phyloP scores from a whole-genome alignment of 202 grass and related monocot species.

The Carex sylvatica region DNA sequence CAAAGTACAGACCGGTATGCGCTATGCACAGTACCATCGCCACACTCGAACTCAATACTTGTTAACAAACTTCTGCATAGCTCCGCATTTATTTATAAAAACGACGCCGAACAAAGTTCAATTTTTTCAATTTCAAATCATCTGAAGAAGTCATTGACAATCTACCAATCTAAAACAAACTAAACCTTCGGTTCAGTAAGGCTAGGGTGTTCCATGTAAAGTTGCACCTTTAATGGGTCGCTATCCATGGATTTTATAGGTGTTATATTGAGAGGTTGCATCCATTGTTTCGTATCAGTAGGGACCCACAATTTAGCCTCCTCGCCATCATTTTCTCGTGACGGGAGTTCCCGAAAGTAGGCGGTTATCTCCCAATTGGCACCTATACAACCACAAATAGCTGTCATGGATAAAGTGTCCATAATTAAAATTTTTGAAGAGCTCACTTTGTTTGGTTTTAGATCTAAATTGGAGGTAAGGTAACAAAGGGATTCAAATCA shows the following conservation, averaged over 20 bases:
- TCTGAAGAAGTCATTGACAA: not conserved
- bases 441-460: not conserved
- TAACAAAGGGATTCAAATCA: not conserved
- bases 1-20: too few relatives aligned
- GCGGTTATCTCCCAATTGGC: slow-evolving; percentile 80
- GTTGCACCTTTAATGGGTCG: slow-evolving; percentile 74
- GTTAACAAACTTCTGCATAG: not conserved
- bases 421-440: not conserved
- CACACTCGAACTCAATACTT: too few relatives aligned
- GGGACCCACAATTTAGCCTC: slow-evolving; percentile 64
- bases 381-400: slow-evolving; percentile 39
- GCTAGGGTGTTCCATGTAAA: slow-evolving; percentile 83
- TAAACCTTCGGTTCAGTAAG: slow-evolving; percentile 39
- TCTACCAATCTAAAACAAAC: not conserved
- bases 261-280: slow-evolving; percentile 67
- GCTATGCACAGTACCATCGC: too few relatives aligned
- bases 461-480: not conserved
- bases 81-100: not conserved
- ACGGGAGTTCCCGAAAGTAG: slow-evolving; percentile 64
- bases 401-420: not conserved
- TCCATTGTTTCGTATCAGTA: slow-evolving; percentile 76
- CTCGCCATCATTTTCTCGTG: slow-evolving; percentile 18
- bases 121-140: not conserved
- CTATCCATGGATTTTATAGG: slow-evolving; percentile 87
- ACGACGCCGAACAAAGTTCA: not conserved